Base-by-base conservation (phyloP, 352 stramenopile species). In the Globisporangium carolinianum region DNA sequence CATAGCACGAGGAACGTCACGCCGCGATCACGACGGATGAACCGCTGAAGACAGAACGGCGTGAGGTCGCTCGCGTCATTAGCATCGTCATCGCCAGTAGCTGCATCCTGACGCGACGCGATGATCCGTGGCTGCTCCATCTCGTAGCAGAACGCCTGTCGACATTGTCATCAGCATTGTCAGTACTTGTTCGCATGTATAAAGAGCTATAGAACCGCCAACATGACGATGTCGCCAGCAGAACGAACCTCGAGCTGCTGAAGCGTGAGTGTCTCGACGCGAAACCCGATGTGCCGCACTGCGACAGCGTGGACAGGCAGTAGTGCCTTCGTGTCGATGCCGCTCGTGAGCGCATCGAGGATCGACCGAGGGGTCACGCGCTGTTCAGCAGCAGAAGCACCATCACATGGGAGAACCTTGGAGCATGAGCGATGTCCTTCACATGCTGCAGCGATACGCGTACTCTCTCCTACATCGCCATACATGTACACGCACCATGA, bases 21-120 rank as follows among this genome's bases (percentile, higher is more conserved):
- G 36, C 67, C 52, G 4, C 62, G 63, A 10, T 76, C 63, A 3
- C 62, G 51, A 17, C 67, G 48, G 36, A 85, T 45, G 47, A 72
- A 67, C 17, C 52, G 55, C 35, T 87, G 77, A 3, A 87, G 42
- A 35, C 77, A 85, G 47, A 85, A 85, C 11, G 61, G 56, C n/a
- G 38, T 35, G 18, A 9, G 10, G 17, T 53, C 24, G 24, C 11
- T 11, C 8, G 47, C 7, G 9, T 4, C 48, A 43, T 24, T 52
- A n/a, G 18, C 18, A 32, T 51, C 8, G 38, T 32, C 42, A 14
- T 42, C 38, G 5, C 18, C 51, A 32, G 57, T 9, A 24, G 49
- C 24, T 56, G 37, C 65, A 17, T 60, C 58, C 1, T 55, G 15
- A 6, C 46, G 55, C 14, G 43, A 57, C 43, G 42, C 15, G 36